These are phyloP conservation scores for Fusarium lateritium DNA, from an alignment of 2,329 filamentous ascomycete genomes.

Conservation along the genomic window DNA sequence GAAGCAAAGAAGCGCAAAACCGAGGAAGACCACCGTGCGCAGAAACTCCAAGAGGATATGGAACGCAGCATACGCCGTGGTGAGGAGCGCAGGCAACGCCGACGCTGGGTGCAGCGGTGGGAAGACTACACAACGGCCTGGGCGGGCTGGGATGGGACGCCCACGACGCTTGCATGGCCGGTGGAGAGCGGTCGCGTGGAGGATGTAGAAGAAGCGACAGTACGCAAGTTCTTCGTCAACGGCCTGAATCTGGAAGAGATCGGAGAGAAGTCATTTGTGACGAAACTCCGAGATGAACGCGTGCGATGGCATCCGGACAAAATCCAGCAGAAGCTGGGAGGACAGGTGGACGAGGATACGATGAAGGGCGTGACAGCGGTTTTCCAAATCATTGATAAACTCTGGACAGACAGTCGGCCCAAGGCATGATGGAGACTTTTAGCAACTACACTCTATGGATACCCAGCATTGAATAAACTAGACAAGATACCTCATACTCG, in stretches of 20 bases:
- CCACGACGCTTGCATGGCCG: constrained; percentile 77
- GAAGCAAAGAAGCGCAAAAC: constrained; percentile 66
- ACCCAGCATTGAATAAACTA: not conserved
- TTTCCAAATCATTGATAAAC: constrained; percentile 88
- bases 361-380: constrained; percentile 88
- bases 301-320: constrained; percentile 99
- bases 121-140: constrained; percentile 75
- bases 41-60: constrained; percentile 73
- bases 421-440: constrained; percentile 36
- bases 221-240: constrained; percentile 78
- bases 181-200: constrained; percentile 70
- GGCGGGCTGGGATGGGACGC: constrained; percentile 66
- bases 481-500: not conserved
- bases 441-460: not conserved
- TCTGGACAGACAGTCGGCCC: constrained; percentile 77
- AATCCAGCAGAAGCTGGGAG: constrained; percentile 89
- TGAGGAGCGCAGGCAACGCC: constrained; percentile 71
- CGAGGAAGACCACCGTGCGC: constrained; percentile 65
- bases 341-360: constrained; percentile 77
- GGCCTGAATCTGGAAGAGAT: constrained; percentile 61
- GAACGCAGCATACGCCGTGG: constrained; percentile 78
- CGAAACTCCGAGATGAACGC: constrained; percentile 82
- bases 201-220: constrained; percentile 71
- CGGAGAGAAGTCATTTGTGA: constrained; percentile 62
- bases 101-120: constrained; percentile 74